Evolutionary conservation across 2,329 filamentous ascomycete species (phyloP), one percentile per base, ranked within the genome.

Genomic region (Albifimbria verrucaria): DNA sequence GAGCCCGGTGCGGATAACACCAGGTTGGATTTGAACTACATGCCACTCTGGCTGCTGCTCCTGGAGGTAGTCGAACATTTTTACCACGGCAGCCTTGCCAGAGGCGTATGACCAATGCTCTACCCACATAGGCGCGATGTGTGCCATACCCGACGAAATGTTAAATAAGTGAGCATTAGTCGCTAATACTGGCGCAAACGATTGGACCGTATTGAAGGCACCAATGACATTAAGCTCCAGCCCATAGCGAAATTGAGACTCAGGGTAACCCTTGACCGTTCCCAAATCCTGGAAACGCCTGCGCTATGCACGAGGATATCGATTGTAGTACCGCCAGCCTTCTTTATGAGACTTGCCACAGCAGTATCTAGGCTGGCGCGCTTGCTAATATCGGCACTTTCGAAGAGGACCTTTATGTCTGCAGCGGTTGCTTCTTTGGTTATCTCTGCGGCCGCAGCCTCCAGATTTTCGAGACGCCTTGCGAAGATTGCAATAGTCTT

Each of bases 381-480:
- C 3, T 53, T 59, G 39, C 67, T 65, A 42, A 76, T 59, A 17
- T 64, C 63, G 17, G 57, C 45, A 3, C 67, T 63, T 2, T 65
- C 61, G 2, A 68, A 70, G 7, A 54, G 32, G 22, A 68, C 59
- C 55, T 69, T 86, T 48, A 82, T 69, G 17, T 24, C 11, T 5
- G 39, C 11, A 49, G 77, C 75, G 2, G 83, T 82, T 10, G 84
- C 76, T 0, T 82, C 81, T 53, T 80, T 23, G 42, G 20, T 78
- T 3, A 68, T 62, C 3, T 50, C 32, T 3, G 54, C 45, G 1
- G 51, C 61, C 1, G 69, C 62, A 3, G 49, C 51, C 4, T 67
- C 51, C 1, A 75, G 64, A 0, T 55, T 55, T 1, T 59, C 57
- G 1, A 59, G 26, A 1, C 66, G 68, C 3, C 77, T 71, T 2